A percentile compares a stretch with the other conserved stretches of the same genome.
Conservation (phyloP, 2,329 filamentous ascomycete species). For the Huntiella decipiens region DNA sequence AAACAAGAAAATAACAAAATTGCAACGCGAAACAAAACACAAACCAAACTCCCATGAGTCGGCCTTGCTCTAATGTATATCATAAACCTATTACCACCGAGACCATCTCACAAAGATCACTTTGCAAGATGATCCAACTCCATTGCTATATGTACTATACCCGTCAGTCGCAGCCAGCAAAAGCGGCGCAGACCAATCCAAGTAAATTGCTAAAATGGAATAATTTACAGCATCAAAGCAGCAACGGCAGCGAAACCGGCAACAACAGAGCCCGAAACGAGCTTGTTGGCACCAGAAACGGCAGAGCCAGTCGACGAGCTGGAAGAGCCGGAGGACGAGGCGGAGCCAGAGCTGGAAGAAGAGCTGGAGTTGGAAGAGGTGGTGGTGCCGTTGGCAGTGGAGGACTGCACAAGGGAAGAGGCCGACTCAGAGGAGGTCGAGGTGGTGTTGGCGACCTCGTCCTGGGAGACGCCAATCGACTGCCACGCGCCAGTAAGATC, state of each 20-base stretch:
- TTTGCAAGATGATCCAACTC: too few species aligned
- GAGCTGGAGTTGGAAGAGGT: constrained; percentile 4
- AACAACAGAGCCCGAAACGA: constrained; percentile 1
- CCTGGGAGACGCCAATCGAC: constrained; percentile 19
- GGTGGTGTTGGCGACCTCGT: constrained; percentile 4
- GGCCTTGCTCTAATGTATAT: constrained; percentile 3
- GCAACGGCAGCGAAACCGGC: constrained; percentile 7
- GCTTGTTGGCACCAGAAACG: not conserved
- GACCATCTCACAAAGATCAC: too few species aligned
- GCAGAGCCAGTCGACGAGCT: not conserved
- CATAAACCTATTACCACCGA: not conserved
- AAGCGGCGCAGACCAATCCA: too few species aligned
- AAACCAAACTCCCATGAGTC: not conserved
- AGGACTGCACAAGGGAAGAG: not conserved
- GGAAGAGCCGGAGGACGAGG: constrained; percentile 1
- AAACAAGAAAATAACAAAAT: constrained; percentile 2
- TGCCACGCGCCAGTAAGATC: constrained; percentile 23
- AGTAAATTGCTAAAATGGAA: not conserved
- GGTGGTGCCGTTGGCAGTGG: constrained; percentile 6
- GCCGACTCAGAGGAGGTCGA: not conserved
- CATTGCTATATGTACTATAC: too few species aligned
- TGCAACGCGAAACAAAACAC: constrained; percentile 5
- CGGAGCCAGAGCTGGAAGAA: constrained; percentile 1
- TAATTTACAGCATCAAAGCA: constrained; percentile 9
- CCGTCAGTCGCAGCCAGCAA: too few species aligned